phyloP scores from a whole-genome alignment of 805 yeast genomes.

The Sungouiozyma ichnusensis region DNA sequence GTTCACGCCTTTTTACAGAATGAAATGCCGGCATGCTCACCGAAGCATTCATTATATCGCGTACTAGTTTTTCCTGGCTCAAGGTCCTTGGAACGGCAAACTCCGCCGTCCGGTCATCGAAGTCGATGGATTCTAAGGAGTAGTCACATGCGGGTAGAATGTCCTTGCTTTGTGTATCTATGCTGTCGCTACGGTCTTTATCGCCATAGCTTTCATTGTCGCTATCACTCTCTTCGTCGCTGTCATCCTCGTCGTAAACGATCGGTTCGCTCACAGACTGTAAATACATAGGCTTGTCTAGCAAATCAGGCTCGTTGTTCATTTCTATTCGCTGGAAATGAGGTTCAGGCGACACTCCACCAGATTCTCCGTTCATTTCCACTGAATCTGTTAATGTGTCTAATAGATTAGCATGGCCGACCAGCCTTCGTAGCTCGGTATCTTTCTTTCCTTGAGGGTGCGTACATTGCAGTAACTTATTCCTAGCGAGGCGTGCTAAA shows the following conservation, averaged over 20 bases:
- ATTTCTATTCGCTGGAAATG: background rate
- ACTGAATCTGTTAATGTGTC: slow-evolving; percentile 23
- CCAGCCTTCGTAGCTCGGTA: slow-evolving; percentile 20
- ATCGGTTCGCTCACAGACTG: background rate
- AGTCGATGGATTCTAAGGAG: background rate
- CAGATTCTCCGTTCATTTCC: no score
- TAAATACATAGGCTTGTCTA: background rate
- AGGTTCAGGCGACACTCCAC: no score
- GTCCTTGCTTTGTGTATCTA: no score
- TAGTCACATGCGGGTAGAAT: no score
- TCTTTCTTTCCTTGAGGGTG: slow-evolving; percentile 12
- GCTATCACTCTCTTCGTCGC: background rate
- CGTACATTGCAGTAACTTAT: slow-evolving; percentile 16
- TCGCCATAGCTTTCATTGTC: background rate
- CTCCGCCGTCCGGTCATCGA: background rate
- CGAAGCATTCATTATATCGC: background rate
- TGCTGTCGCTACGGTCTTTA: background rate
- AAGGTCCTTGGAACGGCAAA: background rate
- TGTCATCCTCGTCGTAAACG: background rate
- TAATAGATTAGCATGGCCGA: slow-evolving; percentile 27
- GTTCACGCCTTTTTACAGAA: background rate
- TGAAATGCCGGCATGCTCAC: background rate
- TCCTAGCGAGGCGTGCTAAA: slow-evolving; percentile 9
- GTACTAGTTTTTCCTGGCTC: background rate
- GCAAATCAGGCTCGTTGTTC: background rate